Evolutionary conservation across 2,329 filamentous ascomycete species (phyloP), one percentile per base, ranked within the genome.

Genomic region (Alternaria novae-zelandiae): DNA sequence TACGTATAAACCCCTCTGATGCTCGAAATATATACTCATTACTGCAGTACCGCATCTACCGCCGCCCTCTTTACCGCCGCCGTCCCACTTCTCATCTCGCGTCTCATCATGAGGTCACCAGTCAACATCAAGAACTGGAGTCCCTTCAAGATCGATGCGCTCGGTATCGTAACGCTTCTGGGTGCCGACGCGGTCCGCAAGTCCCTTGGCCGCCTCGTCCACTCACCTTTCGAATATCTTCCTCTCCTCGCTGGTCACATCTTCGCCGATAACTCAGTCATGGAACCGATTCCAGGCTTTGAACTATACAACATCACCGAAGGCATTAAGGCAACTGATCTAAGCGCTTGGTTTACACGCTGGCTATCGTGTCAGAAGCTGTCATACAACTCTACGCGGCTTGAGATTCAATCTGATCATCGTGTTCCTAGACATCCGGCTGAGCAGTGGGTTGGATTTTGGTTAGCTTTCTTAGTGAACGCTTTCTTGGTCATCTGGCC

Each of bases 331-430:
- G 59, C 43, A 15, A 61, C 59, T 4, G 59, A 61, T 36, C 53
- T 61, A 13, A 57, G 43, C 43, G 59, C 43, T 32, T 61, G 59
- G 59, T 61, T 61, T 30, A 61, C 59, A 10, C 51, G 59, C 21
- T 61, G 59, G 59, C 43, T 61, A 11, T 41, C 26, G 26, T 49
- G 43, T 47, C 58, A 58, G 26, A 57, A 57, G 17, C 10, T 55
- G 30, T 41, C 36, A 4, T 41, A 41, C n/a, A 41, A 41, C 36
- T 41, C 36, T 41, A 17, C 36, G 36, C 36, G 36, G 36, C 36
- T 17, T 41, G n/a, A 17, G 36, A 41, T 41, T 17, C 36, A 41
- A 41, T 17, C 36, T 41, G 36, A 17, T 17, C 36, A 17, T 41
- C n/a, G 9, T 41, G 36, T 17, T 17, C n/a, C 36, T 41, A n/a